These are phyloP conservation scores for Fusarium robinianum DNA, from an alignment of 2,329 filamentous ascomycete species.

Conservation along the genomic window DNA sequence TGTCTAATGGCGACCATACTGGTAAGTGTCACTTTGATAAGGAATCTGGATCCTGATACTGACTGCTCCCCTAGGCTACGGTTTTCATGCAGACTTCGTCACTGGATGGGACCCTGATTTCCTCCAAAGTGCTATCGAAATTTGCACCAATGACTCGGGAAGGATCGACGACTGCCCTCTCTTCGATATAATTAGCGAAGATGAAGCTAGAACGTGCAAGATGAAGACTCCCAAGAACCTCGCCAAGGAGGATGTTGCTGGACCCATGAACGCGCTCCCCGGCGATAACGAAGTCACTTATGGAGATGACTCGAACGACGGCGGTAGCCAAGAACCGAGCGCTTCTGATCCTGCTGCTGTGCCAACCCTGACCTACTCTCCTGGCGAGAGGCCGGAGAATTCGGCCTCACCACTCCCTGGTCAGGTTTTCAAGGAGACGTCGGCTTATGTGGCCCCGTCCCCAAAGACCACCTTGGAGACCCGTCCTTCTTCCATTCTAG, in stretches of 20 bases:
- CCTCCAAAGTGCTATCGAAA: slow-evolving; percentile 72
- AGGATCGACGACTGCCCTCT: slow-evolving; percentile 72
- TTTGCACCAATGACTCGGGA: slow-evolving; percentile 74
- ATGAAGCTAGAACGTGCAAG: slow-evolving; percentile 61
- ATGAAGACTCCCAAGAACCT: slow-evolving; percentile 63
- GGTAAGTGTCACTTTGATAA: slow-evolving; percentile 50
- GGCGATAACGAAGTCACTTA: slow-evolving; percentile 59
- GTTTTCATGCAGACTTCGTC: slow-evolving; percentile 82
- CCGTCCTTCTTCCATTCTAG: too few relatives aligned
- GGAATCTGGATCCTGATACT: slow-evolving; percentile 59
- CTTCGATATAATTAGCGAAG: slow-evolving; percentile 71
- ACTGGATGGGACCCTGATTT: slow-evolving; percentile 74
- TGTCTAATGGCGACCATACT: slow-evolving; percentile 78
- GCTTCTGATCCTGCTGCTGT: slow-evolving; percentile 13
- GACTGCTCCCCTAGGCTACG: slow-evolving; percentile 76
- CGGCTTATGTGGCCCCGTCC: slow-evolving; percentile 25
- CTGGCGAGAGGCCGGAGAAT: slow-evolving; percentile 41
- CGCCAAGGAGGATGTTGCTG: slow-evolving; percentile 61
- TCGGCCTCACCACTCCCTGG: slow-evolving; percentile 46
- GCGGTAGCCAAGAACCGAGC: slow-evolving; percentile 10
- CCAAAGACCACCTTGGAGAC: slow-evolving; percentile 17
- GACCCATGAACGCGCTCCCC: slow-evolving; percentile 64
- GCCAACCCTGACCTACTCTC: slow-evolving; percentile 43
- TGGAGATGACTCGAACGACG: slow-evolving; percentile 31
- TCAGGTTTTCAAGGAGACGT: slow-evolving; percentile 48